A percentile compares a stretch with the other conserved stretches of the same genome.
These are phyloP conservation scores for Fragilaria crotonensis DNA, from an alignment of 108 stramenopile genomes.

Conservation along the genomic window DNA sequence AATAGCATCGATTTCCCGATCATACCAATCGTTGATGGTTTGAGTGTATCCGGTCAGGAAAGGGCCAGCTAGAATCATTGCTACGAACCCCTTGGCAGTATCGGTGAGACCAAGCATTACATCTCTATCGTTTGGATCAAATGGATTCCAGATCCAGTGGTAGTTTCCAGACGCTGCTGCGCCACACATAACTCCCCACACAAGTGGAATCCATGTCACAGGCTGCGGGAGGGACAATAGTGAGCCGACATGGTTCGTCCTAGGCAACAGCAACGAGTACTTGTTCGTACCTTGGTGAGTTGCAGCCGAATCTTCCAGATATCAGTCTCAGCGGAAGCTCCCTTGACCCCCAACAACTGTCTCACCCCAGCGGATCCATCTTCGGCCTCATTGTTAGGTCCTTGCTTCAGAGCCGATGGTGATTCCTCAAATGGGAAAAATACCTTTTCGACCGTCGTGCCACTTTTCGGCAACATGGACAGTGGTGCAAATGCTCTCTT, in stretches of 20 bases:
- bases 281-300: slow-evolving; percentile 47
- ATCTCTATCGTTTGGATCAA: slow-evolving; percentile 78
- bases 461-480: too few relatives aligned
- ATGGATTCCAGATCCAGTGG: slow-evolving; percentile 97
- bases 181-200: slow-evolving; percentile 92
- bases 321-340: slow-evolving; percentile 54
- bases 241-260: too few relatives aligned
- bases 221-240: slow-evolving; percentile 31
- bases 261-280: too few relatives aligned
- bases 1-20: slow-evolving; percentile 96
- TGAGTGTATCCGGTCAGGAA: slow-evolving; percentile 95
- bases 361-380: slow-evolving; percentile 67
- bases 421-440: neutral
- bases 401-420: neutral
- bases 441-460: neutral
- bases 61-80: slow-evolving; percentile 90
- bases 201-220: slow-evolving; percentile 90
- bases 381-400: slow-evolving; percentile 51
- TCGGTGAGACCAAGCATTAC: slow-evolving; percentile 75
- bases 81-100: slow-evolving; percentile 78
- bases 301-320: slow-evolving; percentile 91
- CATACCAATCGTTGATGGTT: slow-evolving; percentile 99
- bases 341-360: slow-evolving; percentile 81
- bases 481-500: too few relatives aligned
- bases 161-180: slow-evolving; percentile 92